Conservation (phyloP, 2,329 filamentous ascomycete species). For the Aspergillus alliaceus region DNA sequence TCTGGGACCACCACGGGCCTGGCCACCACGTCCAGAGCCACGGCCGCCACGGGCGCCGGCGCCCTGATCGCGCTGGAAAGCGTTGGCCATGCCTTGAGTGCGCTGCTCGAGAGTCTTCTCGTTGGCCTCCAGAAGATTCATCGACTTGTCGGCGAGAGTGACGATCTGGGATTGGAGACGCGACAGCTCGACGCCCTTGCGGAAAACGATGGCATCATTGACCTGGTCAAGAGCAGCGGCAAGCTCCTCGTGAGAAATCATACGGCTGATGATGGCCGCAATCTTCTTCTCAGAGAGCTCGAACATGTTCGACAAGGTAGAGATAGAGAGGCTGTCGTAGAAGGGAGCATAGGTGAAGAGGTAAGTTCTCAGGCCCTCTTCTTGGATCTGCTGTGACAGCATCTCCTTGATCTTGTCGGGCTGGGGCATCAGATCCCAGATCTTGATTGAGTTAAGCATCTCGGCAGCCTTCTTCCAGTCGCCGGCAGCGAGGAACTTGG, state of each 20-base stretch:
- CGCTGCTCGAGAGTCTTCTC: slow-evolving; percentile 96
- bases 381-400: slow-evolving; percentile 97
- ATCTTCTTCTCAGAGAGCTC: slow-evolving; percentile 90
- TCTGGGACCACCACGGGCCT: slow-evolving; percentile 38
- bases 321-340: slow-evolving; percentile 92
- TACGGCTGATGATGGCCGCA: slow-evolving; percentile 92
- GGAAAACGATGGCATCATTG: slow-evolving; percentile 96
- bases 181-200: slow-evolving; percentile 97
- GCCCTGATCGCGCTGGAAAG: slow-evolving; percentile 89
- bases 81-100: slow-evolving; percentile 92
- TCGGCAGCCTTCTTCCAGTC: slow-evolving; percentile 97
- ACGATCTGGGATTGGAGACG: slow-evolving; percentile 93
- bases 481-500: slow-evolving; percentile 91
- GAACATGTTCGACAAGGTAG: slow-evolving; percentile 89
- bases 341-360: slow-evolving; percentile 99
- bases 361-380: slow-evolving; percentile 96
- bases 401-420: slow-evolving; percentile 92
- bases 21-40: slow-evolving; percentile 45
- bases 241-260: slow-evolving; percentile 99
- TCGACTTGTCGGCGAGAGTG: slow-evolving; percentile 93
- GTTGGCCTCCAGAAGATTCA: slow-evolving; percentile 92
- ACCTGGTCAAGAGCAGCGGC: slow-evolving; percentile 96
- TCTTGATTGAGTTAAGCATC: slow-evolving; percentile 98
- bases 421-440: slow-evolving; percentile 97
- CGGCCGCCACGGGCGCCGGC: slow-evolving; percentile 67